Evolutionary conservation across 345 rosid species (phyloP).

Genomic region (Kernera saxatilis): DNA sequence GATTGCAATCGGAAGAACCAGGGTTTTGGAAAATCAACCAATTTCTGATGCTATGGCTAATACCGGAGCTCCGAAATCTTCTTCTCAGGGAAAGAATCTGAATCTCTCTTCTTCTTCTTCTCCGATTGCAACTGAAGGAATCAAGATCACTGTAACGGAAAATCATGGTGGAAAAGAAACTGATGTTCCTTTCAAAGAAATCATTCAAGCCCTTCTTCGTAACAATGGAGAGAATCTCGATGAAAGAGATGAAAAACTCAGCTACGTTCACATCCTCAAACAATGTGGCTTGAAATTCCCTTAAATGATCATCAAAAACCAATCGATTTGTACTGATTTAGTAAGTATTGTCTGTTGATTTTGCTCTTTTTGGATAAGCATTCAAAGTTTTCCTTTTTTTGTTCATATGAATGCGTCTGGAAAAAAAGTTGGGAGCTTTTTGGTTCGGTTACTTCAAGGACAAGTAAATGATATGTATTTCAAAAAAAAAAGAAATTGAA

Average conservation of each 20-base stretch:
- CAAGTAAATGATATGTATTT: constrained; percentile 4
- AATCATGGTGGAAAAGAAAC: background rate
- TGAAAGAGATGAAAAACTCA: background rate
- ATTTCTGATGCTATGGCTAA: background rate
- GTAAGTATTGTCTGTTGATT: background rate
- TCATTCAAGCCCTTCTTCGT: constrained; percentile 19
- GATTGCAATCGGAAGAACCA: background rate
- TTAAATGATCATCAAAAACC: background rate
- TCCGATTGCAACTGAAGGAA: background rate
- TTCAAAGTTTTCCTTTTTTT: constrained; percentile 1
- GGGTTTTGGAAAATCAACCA: background rate
- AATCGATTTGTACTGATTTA: background rate
- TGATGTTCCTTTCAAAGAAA: constrained; percentile 2
- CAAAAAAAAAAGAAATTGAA: background rate
- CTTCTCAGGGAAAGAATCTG: background rate
- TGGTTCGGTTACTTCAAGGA: background rate
- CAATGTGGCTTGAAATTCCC: background rate
- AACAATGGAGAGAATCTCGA: constrained; percentile 3
- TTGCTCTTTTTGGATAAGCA: background rate
- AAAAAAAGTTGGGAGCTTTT: background rate
- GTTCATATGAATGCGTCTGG: background rate
- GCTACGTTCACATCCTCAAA: constrained; percentile 9
- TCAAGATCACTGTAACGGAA: background rate
- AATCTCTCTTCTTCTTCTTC: background rate
- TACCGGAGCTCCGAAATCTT: background rate